phyloP scores from a whole-genome alignment of 805 yeast genomes.

The Wickerhamiella occidentalis region DNA sequence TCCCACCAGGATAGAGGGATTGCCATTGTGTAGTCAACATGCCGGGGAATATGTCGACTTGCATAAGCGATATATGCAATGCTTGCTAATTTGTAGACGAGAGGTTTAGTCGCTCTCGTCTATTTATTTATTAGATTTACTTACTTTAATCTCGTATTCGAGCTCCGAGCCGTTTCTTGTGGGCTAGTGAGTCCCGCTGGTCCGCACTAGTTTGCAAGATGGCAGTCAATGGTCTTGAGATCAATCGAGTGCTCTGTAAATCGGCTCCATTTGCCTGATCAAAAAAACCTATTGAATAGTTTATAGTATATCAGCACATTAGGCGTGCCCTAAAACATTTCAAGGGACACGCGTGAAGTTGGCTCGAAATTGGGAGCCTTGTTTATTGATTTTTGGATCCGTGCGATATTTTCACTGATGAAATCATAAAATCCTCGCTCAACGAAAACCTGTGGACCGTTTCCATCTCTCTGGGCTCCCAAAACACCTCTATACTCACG shows the following conservation, averaged over 20 bases:
- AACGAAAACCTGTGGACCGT: constrained; percentile 76
- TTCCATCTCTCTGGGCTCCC: constrained; percentile 49
- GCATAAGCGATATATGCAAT: background rate
- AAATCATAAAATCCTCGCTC: constrained; percentile 49
- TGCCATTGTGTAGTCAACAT: constrained; percentile 7
- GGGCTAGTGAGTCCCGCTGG: too few relatives aligned
- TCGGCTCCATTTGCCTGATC: too few relatives aligned
- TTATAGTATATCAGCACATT: too few relatives aligned
- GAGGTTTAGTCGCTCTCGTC: too few relatives aligned
- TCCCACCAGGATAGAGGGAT: constrained; percentile 4
- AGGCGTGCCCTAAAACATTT: constrained; percentile 37
- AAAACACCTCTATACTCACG: constrained; percentile 38
- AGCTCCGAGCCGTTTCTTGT: too few relatives aligned
- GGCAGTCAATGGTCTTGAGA: too few relatives aligned
- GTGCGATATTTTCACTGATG: constrained; percentile 53
- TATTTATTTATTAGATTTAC: too few relatives aligned
- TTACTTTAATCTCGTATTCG: too few relatives aligned
- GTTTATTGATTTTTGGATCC: constrained; percentile 59
- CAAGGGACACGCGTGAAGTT: constrained; percentile 49
- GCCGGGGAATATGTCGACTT: too few relatives aligned
- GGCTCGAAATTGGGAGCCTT: constrained; percentile 71
- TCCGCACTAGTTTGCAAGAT: too few relatives aligned
- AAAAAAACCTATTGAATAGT: too few relatives aligned
- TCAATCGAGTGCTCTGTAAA: too few relatives aligned
- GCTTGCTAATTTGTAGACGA: background rate